phyloP scores from a whole-genome alignment of 2,329 filamentous ascomycete species.

The Apiospora hydei region DNA sequence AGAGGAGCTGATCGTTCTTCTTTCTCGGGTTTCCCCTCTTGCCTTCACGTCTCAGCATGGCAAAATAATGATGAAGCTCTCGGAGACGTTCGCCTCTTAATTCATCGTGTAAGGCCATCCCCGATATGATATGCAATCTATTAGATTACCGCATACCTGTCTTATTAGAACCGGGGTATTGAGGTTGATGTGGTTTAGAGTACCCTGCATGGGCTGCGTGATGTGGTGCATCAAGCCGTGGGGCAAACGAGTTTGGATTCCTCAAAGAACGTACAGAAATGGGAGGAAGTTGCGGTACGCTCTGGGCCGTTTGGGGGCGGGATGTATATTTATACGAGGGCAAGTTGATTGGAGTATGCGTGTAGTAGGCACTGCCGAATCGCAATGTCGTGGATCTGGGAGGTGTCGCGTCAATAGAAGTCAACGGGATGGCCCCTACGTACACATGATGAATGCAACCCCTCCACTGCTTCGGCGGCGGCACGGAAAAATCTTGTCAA shows the following conservation, averaged over 20 bases:
- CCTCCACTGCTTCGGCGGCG: slow-evolving; percentile 14
- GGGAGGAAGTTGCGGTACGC: not conserved
- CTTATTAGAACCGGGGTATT: not conserved
- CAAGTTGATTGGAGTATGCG: too few relatives aligned
- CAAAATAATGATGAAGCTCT: not conserved
- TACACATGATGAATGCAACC: not conserved
- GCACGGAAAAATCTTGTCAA: slow-evolving; percentile 21
- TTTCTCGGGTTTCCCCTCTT: not conserved
- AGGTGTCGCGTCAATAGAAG: not conserved
- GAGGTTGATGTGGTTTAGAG: not conserved
- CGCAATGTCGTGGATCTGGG: not conserved
- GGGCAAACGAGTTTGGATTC: not conserved
- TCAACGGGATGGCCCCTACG: not conserved
- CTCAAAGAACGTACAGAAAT: not conserved
- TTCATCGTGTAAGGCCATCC: not conserved
- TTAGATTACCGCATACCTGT: too few relatives aligned
- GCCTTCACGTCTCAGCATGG: not conserved
- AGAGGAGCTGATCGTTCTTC: too few relatives aligned
- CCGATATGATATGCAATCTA: not conserved
- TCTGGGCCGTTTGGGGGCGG: not conserved
- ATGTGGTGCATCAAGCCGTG: not conserved
- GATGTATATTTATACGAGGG: not conserved
- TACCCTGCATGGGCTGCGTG: not conserved
- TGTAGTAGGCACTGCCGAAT: not conserved
- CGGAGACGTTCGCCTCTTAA: too few relatives aligned